These are phyloP conservation scores for Leptoxyphium fumago DNA, from an alignment of 2,329 filamentous ascomycete genomes.

Conservation along the genomic window DNA sequence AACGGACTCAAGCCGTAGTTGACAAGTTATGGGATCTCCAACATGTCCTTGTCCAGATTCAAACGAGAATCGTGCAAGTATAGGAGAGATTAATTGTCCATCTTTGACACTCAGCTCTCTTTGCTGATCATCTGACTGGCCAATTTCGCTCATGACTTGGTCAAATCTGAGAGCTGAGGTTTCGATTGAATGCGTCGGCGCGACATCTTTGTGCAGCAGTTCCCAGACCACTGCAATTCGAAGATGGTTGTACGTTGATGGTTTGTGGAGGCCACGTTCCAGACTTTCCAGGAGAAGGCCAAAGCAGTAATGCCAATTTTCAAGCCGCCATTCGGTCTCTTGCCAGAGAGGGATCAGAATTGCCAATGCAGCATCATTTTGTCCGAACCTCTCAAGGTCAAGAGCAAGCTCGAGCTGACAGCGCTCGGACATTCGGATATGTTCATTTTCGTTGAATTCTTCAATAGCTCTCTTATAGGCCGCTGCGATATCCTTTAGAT, in stretches of 20 bases:
- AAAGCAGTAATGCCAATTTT: conserved; percentile 45
- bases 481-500: conserved; percentile 35
- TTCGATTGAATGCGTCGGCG: neutral
- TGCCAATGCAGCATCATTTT: conserved; percentile 36
- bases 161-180: neutral
- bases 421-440: conserved; percentile 40
- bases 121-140: neutral
- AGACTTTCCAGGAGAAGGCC: conserved; percentile 38
- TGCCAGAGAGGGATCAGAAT: conserved; percentile 41
- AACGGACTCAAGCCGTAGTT: conserved; percentile 37
- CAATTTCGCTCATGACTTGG: neutral
- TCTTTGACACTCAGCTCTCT: conserved; percentile 7
- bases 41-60: conserved; percentile 41
- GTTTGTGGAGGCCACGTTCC: neutral
- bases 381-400: conserved; percentile 35
- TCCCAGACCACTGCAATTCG: conserved; percentile 36
- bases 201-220: conserved; percentile 20
- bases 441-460: conserved; percentile 38
- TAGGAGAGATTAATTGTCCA: conserved; percentile 18
- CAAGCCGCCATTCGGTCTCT: conserved; percentile 41
- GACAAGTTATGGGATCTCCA: conserved; percentile 41
- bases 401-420: conserved; percentile 40
- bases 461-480: conserved; percentile 30
- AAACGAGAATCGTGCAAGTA: conserved; percentile 39
- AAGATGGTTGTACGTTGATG: neutral